A percentile compares a stretch with the other conserved stretches of the same genome.
Evolutionary conservation across 2,329 filamentous ascomycete species (phyloP).

Genomic region (Botrytis porri): DNA sequence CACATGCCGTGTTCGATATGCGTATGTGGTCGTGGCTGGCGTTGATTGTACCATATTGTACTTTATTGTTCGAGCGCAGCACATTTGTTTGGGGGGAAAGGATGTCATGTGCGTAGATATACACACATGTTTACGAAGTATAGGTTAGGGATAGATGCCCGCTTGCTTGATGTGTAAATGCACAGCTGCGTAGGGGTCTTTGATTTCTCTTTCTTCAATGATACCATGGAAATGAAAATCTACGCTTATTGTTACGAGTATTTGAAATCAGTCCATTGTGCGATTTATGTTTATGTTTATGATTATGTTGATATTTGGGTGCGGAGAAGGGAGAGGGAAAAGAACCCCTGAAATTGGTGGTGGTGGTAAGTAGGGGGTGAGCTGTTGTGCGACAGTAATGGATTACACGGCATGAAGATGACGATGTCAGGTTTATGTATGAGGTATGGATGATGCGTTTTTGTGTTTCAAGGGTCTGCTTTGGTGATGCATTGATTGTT

Average conservation of each 20-base stretch:
- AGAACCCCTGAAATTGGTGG: not conserved
- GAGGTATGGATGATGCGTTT: not conserved
- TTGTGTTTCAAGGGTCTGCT: not conserved
- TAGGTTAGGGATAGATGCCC: slow-evolving; percentile 3
- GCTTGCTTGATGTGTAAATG: not conserved
- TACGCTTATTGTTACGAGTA: not conserved
- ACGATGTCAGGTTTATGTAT: not conserved
- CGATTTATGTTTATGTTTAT: not conserved
- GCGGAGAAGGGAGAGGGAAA: not conserved
- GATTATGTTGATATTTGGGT: not conserved
- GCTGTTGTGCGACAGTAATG: not conserved
- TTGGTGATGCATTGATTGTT: not conserved
- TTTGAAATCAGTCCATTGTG: not conserved
- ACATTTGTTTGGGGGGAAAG: not conserved
- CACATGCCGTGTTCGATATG: slow-evolving; percentile 12
- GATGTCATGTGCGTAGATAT: not conserved
- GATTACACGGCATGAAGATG: not conserved
- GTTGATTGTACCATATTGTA: slow-evolving; percentile 6
- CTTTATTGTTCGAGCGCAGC: slow-evolving; percentile 6
- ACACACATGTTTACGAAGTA: slow-evolving; percentile 1
- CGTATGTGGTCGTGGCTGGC: slow-evolving; percentile 10
- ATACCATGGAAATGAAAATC: slow-evolving; percentile 4
- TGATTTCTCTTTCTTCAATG: not conserved
- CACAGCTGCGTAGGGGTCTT: not conserved
- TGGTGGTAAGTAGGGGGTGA: not conserved